Evolutionary conservation across 768 basidiomycete genomes (phyloP).

Genomic region (Suillus subalutaceus): DNA sequence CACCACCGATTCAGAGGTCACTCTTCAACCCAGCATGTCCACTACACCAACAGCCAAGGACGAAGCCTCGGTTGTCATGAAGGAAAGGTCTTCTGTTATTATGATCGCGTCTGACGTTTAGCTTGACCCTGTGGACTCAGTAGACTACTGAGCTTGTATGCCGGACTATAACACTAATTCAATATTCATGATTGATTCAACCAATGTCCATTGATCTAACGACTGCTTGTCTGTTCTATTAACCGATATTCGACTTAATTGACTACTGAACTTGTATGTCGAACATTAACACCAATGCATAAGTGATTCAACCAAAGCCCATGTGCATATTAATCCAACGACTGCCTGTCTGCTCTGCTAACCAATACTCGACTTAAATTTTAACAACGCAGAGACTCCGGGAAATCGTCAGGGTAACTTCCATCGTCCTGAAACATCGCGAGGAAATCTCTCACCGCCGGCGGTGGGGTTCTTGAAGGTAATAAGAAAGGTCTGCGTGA

Average conservation of each 20-base stretch:
- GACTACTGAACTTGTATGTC: not conserved
- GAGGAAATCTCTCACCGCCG: slow-evolving; percentile 34
- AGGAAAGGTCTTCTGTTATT: not conserved
- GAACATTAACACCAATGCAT: not conserved
- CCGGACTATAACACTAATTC: not conserved
- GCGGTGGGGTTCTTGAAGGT: slow-evolving; percentile 25
- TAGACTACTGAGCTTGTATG: not conserved
- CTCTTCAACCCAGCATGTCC: slow-evolving; percentile 13
- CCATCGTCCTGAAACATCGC: slow-evolving; percentile 37
- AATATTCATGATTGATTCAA: not conserved
- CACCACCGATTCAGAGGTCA: slow-evolving; percentile 29
- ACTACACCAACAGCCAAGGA: slow-evolving; percentile 23
- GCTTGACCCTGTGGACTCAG: not conserved
- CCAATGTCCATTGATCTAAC: not conserved
- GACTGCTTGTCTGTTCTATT: not conserved
- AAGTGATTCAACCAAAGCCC: not conserved
- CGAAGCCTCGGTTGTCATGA: not conserved
- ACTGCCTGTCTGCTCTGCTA: not conserved
- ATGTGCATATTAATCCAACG: not conserved
- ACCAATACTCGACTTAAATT: not conserved
- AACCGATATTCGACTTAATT: not conserved
- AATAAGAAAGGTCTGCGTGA: slow-evolving; percentile 7
- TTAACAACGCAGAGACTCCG: slow-evolving; percentile 28
- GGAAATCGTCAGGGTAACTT: slow-evolving; percentile 38
- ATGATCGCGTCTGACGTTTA: not conserved